Conservation (phyloP, 805 yeast species). For the Tetrapisispora phaffii region DNA sequence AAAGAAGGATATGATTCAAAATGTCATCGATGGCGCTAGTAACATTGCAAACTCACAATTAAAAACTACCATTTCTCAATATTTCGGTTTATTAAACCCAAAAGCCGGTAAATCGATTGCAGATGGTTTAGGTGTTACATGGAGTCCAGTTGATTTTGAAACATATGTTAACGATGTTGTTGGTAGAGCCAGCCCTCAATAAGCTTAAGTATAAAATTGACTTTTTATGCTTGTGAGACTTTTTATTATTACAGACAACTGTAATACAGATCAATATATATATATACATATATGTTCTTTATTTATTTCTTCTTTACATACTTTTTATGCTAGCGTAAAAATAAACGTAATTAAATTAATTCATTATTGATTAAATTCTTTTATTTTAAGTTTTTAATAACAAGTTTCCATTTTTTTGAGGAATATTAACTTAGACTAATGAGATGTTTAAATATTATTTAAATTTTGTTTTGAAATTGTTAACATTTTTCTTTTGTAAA, state of each 20-base stretch:
- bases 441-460: too few relatives aligned
- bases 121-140: constrained; percentile 33
- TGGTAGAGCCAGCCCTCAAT: constrained; percentile 13
- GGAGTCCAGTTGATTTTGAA: constrained; percentile 27
- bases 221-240: background rate
- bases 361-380: too few relatives aligned
- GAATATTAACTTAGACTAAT: too few relatives aligned
- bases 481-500: too few relatives aligned
- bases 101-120: constrained; percentile 35
- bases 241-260: too few relatives aligned
- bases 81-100: constrained; percentile 35
- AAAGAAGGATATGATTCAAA: constrained; percentile 29
- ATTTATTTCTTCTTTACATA: background rate
- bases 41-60: constrained; percentile 24
- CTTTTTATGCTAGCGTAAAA: constrained; percentile 1
- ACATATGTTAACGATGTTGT: constrained; percentile 29
- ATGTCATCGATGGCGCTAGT: constrained; percentile 34
- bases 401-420: too few relatives aligned
- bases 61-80: constrained; percentile 33
- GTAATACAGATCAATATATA: background rate
- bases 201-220: background rate
- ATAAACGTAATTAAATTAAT: background rate
- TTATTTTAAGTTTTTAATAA: background rate
- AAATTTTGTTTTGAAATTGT: too few relatives aligned
- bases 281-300: background rate